These are phyloP conservation scores for Aspergillus ibericus DNA, from an alignment of 2,329 filamentous ascomycete species.

Conservation along the genomic window DNA sequence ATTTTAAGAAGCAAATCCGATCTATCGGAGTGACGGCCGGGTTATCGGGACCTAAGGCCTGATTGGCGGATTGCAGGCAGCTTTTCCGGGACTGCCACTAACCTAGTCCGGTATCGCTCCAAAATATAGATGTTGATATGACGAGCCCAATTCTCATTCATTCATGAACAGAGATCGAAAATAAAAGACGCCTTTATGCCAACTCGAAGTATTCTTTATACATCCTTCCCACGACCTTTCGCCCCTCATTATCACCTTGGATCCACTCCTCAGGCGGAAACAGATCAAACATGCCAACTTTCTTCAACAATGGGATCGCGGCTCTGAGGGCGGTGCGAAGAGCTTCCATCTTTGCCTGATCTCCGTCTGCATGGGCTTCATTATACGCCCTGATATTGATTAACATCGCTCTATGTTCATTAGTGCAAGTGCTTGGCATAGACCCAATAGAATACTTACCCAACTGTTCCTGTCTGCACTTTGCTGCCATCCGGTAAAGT, in stretches of 20 bases:
- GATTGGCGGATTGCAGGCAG: no score
- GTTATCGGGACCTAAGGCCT: no score
- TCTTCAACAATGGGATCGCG: background rate
- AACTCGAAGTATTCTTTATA: background rate
- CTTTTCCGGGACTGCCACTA: background rate
- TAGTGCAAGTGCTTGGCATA: no score
- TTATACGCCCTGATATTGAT: background rate
- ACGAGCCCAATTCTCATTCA: no score
- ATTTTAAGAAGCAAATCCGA: background rate
- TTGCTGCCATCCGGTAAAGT: slow-evolving; percentile 2
- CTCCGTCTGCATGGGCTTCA: background rate
- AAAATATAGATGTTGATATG: no score
- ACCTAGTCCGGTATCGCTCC: background rate
- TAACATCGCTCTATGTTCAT: background rate
- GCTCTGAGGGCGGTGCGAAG: background rate
- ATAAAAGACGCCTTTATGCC: background rate
- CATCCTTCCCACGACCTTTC: background rate
- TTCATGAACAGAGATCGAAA: no score
- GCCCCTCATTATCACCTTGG: background rate
- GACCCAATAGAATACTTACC: background rate
- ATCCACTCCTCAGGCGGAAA: background rate
- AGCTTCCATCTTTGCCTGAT: background rate
- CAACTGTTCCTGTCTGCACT: slow-evolving; percentile 3
- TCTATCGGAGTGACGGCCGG: background rate
- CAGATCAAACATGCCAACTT: background rate